A percentile compares a stretch with the other conserved stretches of the same genome.
phyloP scores from a whole-genome alignment of 1,284 basidiomycete genomes.

The Phaffia rhodozyma region DNA sequence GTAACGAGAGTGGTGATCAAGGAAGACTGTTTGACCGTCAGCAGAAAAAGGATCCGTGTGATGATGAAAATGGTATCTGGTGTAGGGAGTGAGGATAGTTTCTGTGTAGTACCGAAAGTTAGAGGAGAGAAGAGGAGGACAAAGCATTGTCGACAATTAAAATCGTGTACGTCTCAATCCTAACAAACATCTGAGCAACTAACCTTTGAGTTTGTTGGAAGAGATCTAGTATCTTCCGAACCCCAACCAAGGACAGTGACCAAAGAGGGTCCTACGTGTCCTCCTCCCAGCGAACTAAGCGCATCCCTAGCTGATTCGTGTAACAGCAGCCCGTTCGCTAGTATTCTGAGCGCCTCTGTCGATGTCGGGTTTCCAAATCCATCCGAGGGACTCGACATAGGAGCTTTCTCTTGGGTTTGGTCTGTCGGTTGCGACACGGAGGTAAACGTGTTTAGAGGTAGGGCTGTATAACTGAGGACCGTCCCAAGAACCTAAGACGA shows the following conservation, averaged over 20 bases:
- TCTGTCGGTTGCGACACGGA: no score
- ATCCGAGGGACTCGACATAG: background rate
- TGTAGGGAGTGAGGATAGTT: background rate
- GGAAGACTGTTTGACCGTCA: background rate
- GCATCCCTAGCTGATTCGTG: conserved; percentile 5
- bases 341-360: conserved; percentile 9
- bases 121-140: background rate
- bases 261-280: background rate
- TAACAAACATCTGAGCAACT: background rate
- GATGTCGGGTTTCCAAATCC: background rate
- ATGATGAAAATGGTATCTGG: conserved; percentile 9
- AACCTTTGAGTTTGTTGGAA: background rate
- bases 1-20: background rate
- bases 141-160: background rate
- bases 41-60: conserved; percentile 10
- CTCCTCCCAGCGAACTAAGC: background rate
- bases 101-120: background rate
- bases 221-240: background rate
- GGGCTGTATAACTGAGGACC: background rate
- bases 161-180: background rate
- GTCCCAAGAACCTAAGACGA: background rate
- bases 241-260: background rate
- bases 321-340: conserved; percentile 11
- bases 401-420: no score
- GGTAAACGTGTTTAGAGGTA: background rate